Evolutionary conservation across 2,329 filamentous ascomycete genomes (phyloP).

Genomic region (Fusarium kyushuense): DNA sequence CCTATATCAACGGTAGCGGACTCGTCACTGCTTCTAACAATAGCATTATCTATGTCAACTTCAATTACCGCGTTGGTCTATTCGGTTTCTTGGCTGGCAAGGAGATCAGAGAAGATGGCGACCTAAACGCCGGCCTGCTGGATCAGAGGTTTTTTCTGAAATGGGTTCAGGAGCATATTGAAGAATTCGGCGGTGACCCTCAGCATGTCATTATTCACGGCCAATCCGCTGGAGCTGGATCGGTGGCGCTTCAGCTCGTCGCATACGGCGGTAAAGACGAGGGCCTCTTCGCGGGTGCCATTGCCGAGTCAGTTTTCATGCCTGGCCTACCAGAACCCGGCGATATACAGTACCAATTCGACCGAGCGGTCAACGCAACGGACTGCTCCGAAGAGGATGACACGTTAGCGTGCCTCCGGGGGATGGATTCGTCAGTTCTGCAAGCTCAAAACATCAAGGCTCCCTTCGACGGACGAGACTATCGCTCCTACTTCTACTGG

Average conservation of each 20-base stretch:
- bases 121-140: constrained; percentile 72
- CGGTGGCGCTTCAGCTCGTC: constrained; percentile 65
- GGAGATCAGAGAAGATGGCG: constrained; percentile 65
- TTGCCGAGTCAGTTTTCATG: constrained; percentile 63
- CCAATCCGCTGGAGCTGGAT: constrained; percentile 70
- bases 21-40: constrained; percentile 59
- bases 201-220: constrained; percentile 71
- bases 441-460: constrained; percentile 57
- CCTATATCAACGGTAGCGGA: constrained; percentile 63
- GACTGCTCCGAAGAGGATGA: constrained; percentile 52
- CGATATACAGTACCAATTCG: constrained; percentile 63
- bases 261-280: constrained; percentile 61
- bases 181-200: constrained; percentile 69
- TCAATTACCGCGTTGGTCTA: constrained; percentile 73
- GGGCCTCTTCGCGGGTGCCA: constrained; percentile 59
- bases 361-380: constrained; percentile 52
- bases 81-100: constrained; percentile 73
- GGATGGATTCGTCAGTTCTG: constrained; percentile 50
- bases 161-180: constrained; percentile 72
- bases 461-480: constrained; percentile 55
- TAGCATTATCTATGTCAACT: constrained; percentile 68
- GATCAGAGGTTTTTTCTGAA: constrained; percentile 71
- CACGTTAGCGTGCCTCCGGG: constrained; percentile 59
- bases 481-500: constrained; percentile 62
- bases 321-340: constrained; percentile 59